Evolutionary conservation across 1,284 basidiomycete species (phyloP), one percentile per base, ranked within the genome.

Genomic region (Cerioporus squamosus): DNA sequence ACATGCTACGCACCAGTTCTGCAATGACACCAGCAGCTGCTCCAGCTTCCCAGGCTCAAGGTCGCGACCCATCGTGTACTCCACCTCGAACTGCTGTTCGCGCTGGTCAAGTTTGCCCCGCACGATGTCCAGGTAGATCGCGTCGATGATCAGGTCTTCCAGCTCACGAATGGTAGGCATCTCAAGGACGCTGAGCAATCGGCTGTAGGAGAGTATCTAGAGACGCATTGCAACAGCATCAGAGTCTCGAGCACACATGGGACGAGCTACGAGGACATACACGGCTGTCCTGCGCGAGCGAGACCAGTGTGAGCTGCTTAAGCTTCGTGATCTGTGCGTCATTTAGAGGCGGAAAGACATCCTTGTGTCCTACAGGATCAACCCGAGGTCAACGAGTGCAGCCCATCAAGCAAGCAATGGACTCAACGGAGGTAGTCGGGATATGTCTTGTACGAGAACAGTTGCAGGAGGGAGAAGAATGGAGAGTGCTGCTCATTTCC

Each of bases 101-200:
- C 93, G 92, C 76, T 98, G 95, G 73, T 98, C 93, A 49, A 99
- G 87, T 68, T 93, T 95, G 12, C 94, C 96, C 44, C 86, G 85
- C 40, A 98, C 81, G 47, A 98, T 79, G 66, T 93, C 91, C 39
- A 93, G 86, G 73, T 98, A 98, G 71, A 98, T 94, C 9, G 90
- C 88, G 68, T 98, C 95, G 72, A 99, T 98, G 72, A 98, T 91
- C 62, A 97, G 83, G 73, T 98, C 95, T 72, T 98, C 97, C 4
- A 98, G 85, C 62, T 93, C 91, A 50, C 94, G 87, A 53, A 94
- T 86, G 1, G 83, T 87, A 2, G 84, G 79, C 71, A 95, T 82
- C 46, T 92, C 82, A 18, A 98, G 83, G 2, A 81, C 78, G 51
- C 81, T 70, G 14, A 91, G 81, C 1, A 95, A 80, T 44, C 81